Conservation (phyloP, 2,329 filamentous ascomycete species). For the Coniella lustricola region DNA sequence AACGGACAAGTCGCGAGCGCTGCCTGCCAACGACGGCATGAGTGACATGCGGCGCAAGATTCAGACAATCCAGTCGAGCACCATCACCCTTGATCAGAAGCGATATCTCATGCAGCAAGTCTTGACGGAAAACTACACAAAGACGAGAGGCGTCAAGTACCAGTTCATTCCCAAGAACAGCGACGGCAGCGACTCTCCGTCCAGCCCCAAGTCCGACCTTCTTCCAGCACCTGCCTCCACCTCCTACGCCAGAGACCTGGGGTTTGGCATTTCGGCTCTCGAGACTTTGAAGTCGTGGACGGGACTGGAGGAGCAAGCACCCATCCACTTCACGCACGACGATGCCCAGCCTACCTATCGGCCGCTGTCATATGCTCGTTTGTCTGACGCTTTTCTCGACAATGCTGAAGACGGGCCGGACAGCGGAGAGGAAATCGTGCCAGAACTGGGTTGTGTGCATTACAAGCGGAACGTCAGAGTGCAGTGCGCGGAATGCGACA, state of each 20-base stretch:
- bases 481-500: slow-evolving; percentile 82
- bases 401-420: slow-evolving; percentile 31
- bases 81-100: slow-evolving; percentile 52
- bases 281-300: slow-evolving; percentile 55
- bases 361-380: slow-evolving; percentile 36
- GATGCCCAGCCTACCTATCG: slow-evolving; percentile 64
- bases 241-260: slow-evolving; percentile 6
- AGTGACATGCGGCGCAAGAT: slow-evolving; percentile 59
- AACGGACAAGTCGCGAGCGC: slow-evolving; percentile 16
- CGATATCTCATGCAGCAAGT: slow-evolving; percentile 64
- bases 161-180: slow-evolving; percentile 5
- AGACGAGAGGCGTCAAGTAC: slow-evolving; percentile 7
- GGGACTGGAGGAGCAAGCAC: slow-evolving; percentile 31
- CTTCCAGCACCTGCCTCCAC: slow-evolving; percentile 1
- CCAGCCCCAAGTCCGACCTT: slow-evolving; percentile 3
- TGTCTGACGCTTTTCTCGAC: slow-evolving; percentile 36
- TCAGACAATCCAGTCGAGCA: slow-evolving; percentile 56
- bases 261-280: slow-evolving; percentile 26
- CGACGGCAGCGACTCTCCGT: slow-evolving; percentile 17
- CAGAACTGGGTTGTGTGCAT: slow-evolving; percentile 73
- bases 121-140: slow-evolving; percentile 59
- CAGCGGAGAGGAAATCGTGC: slow-evolving; percentile 24
- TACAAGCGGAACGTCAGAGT: slow-evolving; percentile 95
- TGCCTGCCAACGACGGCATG: slow-evolving; percentile 80
- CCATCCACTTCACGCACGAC: slow-evolving; percentile 28